Evolutionary conservation across 78 protist species (phyloP).

Genomic region (Dictyostelium firmibasis): DNA sequence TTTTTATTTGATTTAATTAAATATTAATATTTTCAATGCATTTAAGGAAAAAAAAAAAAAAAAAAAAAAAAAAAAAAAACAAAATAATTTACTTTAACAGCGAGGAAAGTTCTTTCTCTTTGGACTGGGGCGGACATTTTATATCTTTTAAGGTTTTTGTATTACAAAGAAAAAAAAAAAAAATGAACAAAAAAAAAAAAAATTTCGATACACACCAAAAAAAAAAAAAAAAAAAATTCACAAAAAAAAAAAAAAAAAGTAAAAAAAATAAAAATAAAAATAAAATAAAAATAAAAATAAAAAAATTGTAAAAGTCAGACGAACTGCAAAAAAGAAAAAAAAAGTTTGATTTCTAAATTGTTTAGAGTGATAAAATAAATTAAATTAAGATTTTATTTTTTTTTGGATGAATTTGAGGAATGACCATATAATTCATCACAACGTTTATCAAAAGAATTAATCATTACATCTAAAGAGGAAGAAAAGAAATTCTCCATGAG

Average conservation of each 20-base stretch:
- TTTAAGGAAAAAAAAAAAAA: background rate
- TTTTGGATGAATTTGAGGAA: background rate
- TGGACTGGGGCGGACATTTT: background rate
- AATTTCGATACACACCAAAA: too few species aligned
- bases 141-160: background rate
- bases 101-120: constrained; percentile 90
- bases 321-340: too few species aligned
- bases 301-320: too few species aligned
- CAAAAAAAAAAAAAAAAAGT: too few species aligned
- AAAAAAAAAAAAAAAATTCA: too few species aligned
- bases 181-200: too few species aligned
- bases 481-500: constrained; percentile 57
- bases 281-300: too few species aligned
- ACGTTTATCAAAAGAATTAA: constrained; percentile 44
- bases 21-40: too few species aligned
- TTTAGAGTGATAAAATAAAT: too few species aligned
- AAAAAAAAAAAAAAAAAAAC: background rate
- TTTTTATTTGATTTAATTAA: too few species aligned
- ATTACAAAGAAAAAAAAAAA: background rate
- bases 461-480: constrained; percentile 32
- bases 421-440: constrained; percentile 35
- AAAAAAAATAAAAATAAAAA: too few species aligned
- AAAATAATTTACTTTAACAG: constrained; percentile 72
- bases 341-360: too few species aligned
- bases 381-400: background rate